A percentile compares a stretch with the other conserved stretches of the same genome.
Evolutionary conservation across 1,284 basidiomycete species (phyloP).

Genomic region (Pseudozyma sp.): DNA sequence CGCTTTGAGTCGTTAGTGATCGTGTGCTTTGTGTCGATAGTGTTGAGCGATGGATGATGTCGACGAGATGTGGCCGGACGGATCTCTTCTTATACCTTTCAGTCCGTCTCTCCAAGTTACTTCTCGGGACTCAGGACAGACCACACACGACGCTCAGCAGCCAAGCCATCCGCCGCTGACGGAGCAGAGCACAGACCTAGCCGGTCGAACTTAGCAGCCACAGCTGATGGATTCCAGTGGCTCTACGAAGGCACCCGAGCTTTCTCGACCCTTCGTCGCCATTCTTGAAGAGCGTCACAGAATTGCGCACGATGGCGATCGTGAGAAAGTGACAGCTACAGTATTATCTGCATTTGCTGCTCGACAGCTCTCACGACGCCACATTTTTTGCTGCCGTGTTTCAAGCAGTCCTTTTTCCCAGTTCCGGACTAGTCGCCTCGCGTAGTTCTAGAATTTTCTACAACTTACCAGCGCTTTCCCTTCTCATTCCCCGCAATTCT

Average conservation of each 20-base stretch:
- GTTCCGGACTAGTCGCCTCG: slow-evolving; percentile 2
- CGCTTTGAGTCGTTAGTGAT: not conserved
- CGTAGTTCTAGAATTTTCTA: slow-evolving; percentile 37
- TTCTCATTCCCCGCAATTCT: not conserved
- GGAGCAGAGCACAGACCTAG: too few species aligned
- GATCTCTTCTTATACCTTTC: slow-evolving; percentile 23
- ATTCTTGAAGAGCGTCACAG: not conserved
- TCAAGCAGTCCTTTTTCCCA: not conserved
- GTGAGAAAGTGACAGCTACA: too few species aligned
- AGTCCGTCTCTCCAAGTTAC: not conserved
- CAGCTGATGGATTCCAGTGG: too few species aligned
- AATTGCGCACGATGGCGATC: too few species aligned
- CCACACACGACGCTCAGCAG: not conserved
- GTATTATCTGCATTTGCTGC: not conserved
- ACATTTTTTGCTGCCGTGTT: not conserved
- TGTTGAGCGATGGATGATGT: not conserved
- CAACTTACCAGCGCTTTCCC: not conserved
- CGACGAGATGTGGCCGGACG: not conserved
- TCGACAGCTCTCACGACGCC: not conserved
- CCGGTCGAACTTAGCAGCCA: not conserved
- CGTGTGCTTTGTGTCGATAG: not conserved
- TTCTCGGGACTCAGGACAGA: not conserved
- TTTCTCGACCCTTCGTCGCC: slow-evolving; percentile 4
- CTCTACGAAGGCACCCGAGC: slow-evolving; percentile 4
- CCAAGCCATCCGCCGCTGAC: too few species aligned